Base-by-base conservation (phyloP, 2,329 filamentous ascomycete species). In the Herpotrichia juniperi region DNA sequence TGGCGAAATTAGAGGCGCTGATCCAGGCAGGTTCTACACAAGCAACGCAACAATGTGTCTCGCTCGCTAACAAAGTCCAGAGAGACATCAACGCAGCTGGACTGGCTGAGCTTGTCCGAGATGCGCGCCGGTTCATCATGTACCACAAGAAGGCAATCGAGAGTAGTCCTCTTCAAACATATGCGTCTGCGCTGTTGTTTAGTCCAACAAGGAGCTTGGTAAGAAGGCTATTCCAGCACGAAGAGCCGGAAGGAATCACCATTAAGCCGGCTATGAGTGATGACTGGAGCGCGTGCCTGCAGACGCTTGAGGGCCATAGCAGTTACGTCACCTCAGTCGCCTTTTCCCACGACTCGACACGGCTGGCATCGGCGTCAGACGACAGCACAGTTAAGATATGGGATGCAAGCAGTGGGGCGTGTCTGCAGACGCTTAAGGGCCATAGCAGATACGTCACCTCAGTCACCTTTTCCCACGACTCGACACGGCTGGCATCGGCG, bases 151-250 rank as follows among this genome's bases (percentile, higher is more conserved):
- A 24, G 28, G 42, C 42, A 44, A 61, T 62, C 28, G 56, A 59
- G 37, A 50, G 52, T 24, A 46, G 32, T 25, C 58, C 58, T 46
- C 53, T 59, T 19, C 51, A 62, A 30, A 43, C 52, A 48, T 61
- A 61, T 47, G 43, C 39, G 14, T 59, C 59, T 19, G 56, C 53
- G 19, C 53, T 62, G 30, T 2, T 59, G n/a, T 62, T 62, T 28
- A 59, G 56, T 48, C 59, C 56, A 37, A 35, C n/a, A 7, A 2
- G 21, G 22, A 60, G 60, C 39, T 22, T 55, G 17, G 52, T 58
- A 43, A 46, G 46, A 42, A 26, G 26, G 1, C 35, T 39, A 39
- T 61, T 61, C 40, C 22, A 57, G 34, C 10, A 56, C 2, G 51
- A 57, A 51, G 35, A 54, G 16, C 57, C 53, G 28, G 40, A 50